Evolutionary conservation across 371 early-diverging fungal genomes (phyloP), one percentile per base, ranked within the genome.

Genomic region (Fennellomyces sp.): DNA sequence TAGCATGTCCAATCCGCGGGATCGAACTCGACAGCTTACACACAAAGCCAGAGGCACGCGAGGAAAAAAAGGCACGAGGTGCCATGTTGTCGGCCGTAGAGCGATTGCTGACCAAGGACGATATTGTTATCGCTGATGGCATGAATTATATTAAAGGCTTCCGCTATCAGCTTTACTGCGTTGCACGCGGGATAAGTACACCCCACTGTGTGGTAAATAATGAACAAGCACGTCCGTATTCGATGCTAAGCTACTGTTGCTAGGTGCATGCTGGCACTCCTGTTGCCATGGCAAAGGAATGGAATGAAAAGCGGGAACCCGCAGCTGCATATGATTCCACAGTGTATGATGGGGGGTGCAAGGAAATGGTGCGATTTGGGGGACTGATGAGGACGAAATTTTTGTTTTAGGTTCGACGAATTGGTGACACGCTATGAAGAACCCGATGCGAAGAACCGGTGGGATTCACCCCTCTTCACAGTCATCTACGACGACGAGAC

Each of bases 131-230:
- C 53, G 92, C 87, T 4, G 99, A 99, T 69, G 83, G 87, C 28
- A 75, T 96, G 73, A 99, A 99, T 70, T 96, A 97, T 75, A 97
- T 99, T 73, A 99, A 99, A 77, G 97, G 99, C 2, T 94, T 92
- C 66, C 83, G 99, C 58, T 99, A 98, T 75, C 97, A 98, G 71
- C 83, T 98, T 12, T 96, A 94, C 73, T 96, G 97, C 71, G 78
- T 95, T 15, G 91, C 96, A 0, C 84, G 94, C 38, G 92, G 91
- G 21, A 83, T 94, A 26, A 85, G 91, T 39, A 96, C 97, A 1
- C 93, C 96, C 7, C 93, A 92, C 42, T 96, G 97, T 63, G 89
- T 94, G 29, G 88, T 91, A 80, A 67, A 73, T 41, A 26, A 27
- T 17, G 15, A 52, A 3, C 6, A 28, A 15, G 10, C 0, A 11